Evolutionary conservation across 2,329 filamentous ascomycete genomes (phyloP).

Genomic region (Calonectria hawksworthii): DNA sequence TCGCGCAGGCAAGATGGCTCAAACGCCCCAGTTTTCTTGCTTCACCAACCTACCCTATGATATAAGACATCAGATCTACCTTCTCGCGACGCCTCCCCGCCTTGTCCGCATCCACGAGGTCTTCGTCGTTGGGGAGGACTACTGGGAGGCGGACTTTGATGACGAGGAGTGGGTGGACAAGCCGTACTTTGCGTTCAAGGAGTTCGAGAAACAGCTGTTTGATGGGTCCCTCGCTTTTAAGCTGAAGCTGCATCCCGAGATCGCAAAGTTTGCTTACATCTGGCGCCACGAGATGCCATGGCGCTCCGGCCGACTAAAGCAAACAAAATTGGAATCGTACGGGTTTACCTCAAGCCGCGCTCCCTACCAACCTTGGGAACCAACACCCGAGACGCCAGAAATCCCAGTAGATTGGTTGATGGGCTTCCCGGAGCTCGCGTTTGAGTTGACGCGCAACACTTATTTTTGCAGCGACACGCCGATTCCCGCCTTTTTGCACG

Average conservation of each 20-base stretch:
- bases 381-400: not conserved
- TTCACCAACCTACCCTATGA: not conserved
- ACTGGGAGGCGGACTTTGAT: not conserved
- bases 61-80: not conserved
- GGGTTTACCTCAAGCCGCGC: not conserved
- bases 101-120: not conserved
- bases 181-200: not conserved
- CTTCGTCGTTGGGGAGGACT: not conserved
- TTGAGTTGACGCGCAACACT: not conserved
- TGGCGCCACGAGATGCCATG: not conserved
- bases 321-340: not conserved
- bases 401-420: not conserved
- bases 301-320: not conserved
- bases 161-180: not conserved
- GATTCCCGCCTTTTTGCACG: not conserved
- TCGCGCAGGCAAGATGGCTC: not conserved
- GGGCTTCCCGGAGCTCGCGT: not conserved
- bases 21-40: not conserved
- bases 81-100: not conserved
- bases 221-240: not conserved
- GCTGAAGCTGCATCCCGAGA: not conserved
- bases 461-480: not conserved
- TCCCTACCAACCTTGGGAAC: not conserved
- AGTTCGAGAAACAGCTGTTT: not conserved
- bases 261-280: not conserved